Percentiles rank a stretch among this genome's conserved stretches.
Evolutionary conservation across 768 basidiomycete species (phyloP).

Genomic region (Tricholomella constricta): DNA sequence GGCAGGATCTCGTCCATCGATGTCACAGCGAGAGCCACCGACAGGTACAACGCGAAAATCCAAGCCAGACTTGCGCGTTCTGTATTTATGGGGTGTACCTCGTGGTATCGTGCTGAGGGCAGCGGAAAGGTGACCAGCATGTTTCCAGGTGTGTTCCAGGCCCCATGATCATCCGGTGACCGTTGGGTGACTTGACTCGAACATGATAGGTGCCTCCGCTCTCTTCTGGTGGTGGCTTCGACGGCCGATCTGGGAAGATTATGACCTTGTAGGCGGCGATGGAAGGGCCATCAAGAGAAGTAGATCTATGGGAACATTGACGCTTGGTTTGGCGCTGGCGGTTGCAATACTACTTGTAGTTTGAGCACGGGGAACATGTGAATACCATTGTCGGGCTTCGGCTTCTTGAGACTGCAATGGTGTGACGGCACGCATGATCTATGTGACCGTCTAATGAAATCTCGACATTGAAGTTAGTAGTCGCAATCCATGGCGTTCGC

Average conservation of each 20-base stretch:
- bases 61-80: conserved; percentile 21
- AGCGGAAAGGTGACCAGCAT: conserved; percentile 38
- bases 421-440: too few relatives aligned
- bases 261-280: neutral
- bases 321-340: neutral
- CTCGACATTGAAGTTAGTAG: too few relatives aligned
- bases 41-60: conserved; percentile 22
- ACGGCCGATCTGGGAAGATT: conserved; percentile 18
- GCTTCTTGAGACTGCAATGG: too few relatives aligned
- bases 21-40: conserved; percentile 20
- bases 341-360: neutral
- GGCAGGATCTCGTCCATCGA: conserved; percentile 16
- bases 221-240: conserved; percentile 22
- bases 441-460: too few relatives aligned
- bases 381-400: conserved; percentile 7
- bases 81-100: conserved; percentile 33
- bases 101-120: conserved; percentile 42
- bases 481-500: conserved; percentile 9
- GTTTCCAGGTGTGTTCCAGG: conserved; percentile 36
- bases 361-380: conserved; percentile 15
- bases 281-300: neutral
- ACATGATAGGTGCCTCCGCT: conserved; percentile 1
- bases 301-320: neutral
- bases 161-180: too few relatives aligned
- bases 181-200: neutral